Conservation (phyloP, 495 filamentous ascomycete genomes). For the Glarea lozoyensis region DNA sequence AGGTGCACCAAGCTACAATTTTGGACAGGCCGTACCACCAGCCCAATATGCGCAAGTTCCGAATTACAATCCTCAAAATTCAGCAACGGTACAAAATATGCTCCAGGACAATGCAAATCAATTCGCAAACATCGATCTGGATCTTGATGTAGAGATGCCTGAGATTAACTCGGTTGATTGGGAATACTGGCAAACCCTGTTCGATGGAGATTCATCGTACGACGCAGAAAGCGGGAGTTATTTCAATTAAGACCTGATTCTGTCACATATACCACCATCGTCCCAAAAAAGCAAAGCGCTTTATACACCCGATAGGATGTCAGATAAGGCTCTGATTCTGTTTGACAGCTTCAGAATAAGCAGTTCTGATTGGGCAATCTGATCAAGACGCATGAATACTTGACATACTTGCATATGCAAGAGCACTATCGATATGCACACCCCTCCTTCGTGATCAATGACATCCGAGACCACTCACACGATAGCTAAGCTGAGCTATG, state of each 20-base stretch:
- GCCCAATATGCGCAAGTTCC: background rate
- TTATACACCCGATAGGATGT: background rate
- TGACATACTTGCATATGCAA: too few species aligned
- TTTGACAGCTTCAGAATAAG: background rate
- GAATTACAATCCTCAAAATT: background rate
- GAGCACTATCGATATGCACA: too few species aligned
- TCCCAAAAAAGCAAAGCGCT: background rate
- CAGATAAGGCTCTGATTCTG: background rate
- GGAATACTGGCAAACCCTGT: conserved; percentile 21
- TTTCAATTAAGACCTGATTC: background rate
- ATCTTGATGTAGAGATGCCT: conserved; percentile 9
- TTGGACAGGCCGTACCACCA: too few species aligned
- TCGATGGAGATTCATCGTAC: conserved; percentile 16
- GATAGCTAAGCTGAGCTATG: too few species aligned
- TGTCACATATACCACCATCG: conserved; percentile 1
- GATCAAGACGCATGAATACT: background rate
- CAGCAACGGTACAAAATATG: background rate
- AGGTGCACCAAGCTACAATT: too few species aligned
- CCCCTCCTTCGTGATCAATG: too few species aligned
- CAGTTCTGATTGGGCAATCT: background rate
- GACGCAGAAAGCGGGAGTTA: background rate
- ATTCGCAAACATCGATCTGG: conserved; percentile 4
- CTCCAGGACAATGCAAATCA: conserved; percentile 1
- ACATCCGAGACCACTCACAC: too few species aligned
- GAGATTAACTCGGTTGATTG: conserved; percentile 18